Percentiles rank a stretch among this genome's conserved stretches.
Conservation (phyloP, 331 rosid species). For the Malus hybrid region DNA sequence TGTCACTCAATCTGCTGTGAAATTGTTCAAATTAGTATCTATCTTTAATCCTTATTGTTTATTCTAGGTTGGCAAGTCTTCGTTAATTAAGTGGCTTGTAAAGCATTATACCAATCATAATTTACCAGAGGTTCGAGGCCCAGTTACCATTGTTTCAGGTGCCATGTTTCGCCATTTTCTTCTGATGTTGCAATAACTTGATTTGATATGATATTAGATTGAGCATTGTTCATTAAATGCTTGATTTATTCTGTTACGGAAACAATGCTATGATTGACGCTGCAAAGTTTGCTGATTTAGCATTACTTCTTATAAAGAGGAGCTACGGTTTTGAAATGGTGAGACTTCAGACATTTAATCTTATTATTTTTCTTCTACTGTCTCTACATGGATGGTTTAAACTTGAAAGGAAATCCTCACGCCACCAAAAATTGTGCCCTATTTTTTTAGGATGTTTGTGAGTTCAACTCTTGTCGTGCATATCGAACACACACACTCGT, state of each 20-base stretch:
- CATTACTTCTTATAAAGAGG: conserved; percentile 86
- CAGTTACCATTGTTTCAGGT: conserved; percentile 83
- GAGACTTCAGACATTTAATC: conserved; percentile 17
- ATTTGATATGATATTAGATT: not conserved
- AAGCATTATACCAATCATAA: conserved; percentile 88
- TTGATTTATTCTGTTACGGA: conserved; percentile 34
- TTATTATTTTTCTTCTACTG: too few species aligned
- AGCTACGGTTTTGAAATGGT: conserved; percentile 93
- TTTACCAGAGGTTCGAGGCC: conserved; percentile 78
- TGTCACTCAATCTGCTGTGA: not conserved
- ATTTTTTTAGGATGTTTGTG: not conserved
- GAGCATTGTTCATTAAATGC: not conserved
- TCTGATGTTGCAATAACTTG: not conserved
- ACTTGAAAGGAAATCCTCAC: too few species aligned
- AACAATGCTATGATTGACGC: conserved; percentile 92
- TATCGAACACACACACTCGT: not conserved
- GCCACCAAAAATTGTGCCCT: too few species aligned
- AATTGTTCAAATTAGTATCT: not conserved
- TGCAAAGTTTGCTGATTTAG: conserved; percentile 76
- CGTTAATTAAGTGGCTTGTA: conserved; percentile 59
- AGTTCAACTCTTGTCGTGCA: not conserved
- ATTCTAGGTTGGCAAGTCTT: conserved; percentile 76
- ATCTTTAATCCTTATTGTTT: not conserved
- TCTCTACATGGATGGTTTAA: too few species aligned
- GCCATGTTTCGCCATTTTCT: not conserved